These are phyloP conservation scores for Paecilomyces sp. DNA, from an alignment of 2,329 filamentous ascomycete species.

Conservation along the genomic window DNA sequence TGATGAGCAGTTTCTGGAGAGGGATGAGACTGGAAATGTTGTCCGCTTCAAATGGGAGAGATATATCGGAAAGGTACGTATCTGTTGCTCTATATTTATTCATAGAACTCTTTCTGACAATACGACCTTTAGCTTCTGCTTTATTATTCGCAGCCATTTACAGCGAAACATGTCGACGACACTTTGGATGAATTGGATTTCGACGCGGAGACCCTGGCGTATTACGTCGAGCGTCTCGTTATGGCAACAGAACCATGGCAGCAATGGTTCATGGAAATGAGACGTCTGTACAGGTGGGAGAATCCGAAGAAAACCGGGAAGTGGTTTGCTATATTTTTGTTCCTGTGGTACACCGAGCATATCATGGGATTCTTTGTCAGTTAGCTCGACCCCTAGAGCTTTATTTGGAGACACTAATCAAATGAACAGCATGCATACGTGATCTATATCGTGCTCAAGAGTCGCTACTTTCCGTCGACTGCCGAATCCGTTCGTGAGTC, in stretches of 20 bases:
- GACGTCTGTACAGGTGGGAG: conserved; percentile 33
- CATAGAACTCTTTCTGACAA: conserved; percentile 1
- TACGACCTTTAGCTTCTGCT: conserved; percentile 16
- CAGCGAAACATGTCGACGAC: conserved; percentile 27
- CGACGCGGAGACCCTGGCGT: conserved; percentile 26
- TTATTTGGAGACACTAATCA: no score
- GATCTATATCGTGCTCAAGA: no score
- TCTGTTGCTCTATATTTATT: neutral
- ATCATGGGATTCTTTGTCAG: conserved; percentile 25
- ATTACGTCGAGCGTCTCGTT: conserved; percentile 29
- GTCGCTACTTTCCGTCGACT: conserved; percentile 23
- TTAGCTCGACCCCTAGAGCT: neutral
- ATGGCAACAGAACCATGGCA: conserved; percentile 36
- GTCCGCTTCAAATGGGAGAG: conserved; percentile 22
- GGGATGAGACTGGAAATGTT: conserved; percentile 11
- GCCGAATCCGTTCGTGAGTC: conserved; percentile 26
- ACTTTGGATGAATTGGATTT: conserved; percentile 24
- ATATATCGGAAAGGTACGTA: conserved; percentile 24
- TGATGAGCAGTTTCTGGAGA: conserved; percentile 19
- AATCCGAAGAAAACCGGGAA: conserved; percentile 23
- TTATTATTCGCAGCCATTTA: conserved; percentile 27
- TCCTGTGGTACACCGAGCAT: conserved; percentile 31
- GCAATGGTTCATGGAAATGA: conserved; percentile 27
- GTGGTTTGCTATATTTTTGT: conserved; percentile 27
- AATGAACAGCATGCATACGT: no score